A percentile compares a stretch with the other conserved stretches of the same genome.
Evolutionary conservation across 2,329 filamentous ascomycete species (phyloP).

Genomic region (Epichloe sibirici): DNA sequence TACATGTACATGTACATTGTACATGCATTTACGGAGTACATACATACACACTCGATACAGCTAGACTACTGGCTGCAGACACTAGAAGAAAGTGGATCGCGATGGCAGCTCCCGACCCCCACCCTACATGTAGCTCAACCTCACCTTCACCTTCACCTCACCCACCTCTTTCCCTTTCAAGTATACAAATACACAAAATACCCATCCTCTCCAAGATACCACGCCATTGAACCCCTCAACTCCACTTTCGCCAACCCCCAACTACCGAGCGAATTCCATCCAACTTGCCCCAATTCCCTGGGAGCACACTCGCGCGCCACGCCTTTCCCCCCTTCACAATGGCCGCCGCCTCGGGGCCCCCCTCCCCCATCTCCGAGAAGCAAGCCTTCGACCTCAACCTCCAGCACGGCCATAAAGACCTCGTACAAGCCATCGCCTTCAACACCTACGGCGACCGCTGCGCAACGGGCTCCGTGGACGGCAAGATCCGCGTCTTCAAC

Average conservation of each 20-base stretch:
- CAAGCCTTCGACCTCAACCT: slow-evolving; percentile 47
- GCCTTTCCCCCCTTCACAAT: slow-evolving; percentile 9
- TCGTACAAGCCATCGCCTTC: slow-evolving; percentile 77
- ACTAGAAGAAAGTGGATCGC: background rate
- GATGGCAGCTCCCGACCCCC: background rate
- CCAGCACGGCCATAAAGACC: slow-evolving; percentile 63
- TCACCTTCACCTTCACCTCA: background rate
- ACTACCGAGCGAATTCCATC: no score
- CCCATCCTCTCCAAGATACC: no score
- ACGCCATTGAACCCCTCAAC: no score
- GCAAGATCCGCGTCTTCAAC: slow-evolving; percentile 86
- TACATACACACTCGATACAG: no score
- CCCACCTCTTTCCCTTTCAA: background rate
- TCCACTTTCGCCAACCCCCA: no score
- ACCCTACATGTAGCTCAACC: background rate
- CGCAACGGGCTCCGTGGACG: slow-evolving; percentile 83
- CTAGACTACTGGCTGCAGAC: no score
- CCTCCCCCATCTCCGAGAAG: slow-evolving; percentile 32
- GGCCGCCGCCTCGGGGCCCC: slow-evolving; percentile 18
- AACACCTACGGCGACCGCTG: slow-evolving; percentile 88
- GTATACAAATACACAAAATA: background rate
- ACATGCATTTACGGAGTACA: no score
- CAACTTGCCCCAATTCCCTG: no score
- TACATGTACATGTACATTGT: no score
- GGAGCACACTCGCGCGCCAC: background rate